Percentiles rank a stretch among this genome's conserved stretches.
phyloP scores from a whole-genome alignment of 2,329 filamentous ascomycete genomes.

The Cladophialophora carrionii region DNA sequence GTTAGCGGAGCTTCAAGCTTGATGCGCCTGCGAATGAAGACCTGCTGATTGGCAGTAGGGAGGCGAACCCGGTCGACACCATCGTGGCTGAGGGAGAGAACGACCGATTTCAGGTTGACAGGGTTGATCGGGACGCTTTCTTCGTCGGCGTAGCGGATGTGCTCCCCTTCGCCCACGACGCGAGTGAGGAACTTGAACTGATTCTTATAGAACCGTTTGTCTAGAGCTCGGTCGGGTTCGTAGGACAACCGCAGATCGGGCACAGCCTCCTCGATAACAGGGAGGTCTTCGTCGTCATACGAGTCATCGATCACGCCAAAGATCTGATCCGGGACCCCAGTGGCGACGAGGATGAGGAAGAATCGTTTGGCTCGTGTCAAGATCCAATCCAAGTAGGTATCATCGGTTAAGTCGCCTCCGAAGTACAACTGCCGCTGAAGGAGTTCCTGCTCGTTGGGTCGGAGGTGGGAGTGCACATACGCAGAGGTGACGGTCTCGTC shows the following conservation, averaged over 20 bases:
- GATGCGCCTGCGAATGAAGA: slow-evolving; percentile 47
- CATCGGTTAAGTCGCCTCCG: slow-evolving; percentile 52
- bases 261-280: slow-evolving; percentile 60
- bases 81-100: slow-evolving; percentile 44
- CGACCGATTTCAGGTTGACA: slow-evolving; percentile 52
- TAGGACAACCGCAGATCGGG: slow-evolving; percentile 57
- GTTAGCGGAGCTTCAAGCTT: slow-evolving; percentile 46
- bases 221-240: slow-evolving; percentile 55
- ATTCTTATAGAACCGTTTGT: slow-evolving; percentile 61
- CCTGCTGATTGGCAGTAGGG: slow-evolving; percentile 37
- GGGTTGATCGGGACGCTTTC: slow-evolving; percentile 64
- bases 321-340: slow-evolving; percentile 66
- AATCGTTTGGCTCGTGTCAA: slow-evolving; percentile 60
- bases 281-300: slow-evolving; percentile 65
- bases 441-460: slow-evolving; percentile 42
- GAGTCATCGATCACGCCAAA: slow-evolving; percentile 64
- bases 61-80: slow-evolving; percentile 49
- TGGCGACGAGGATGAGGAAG: slow-evolving; percentile 62
- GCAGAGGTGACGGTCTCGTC: slow-evolving; percentile 48
- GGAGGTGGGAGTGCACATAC: slow-evolving; percentile 45
- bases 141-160: slow-evolving; percentile 62
- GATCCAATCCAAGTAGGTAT: slow-evolving; percentile 66
- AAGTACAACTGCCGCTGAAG: slow-evolving; percentile 45
- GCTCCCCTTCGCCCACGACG: slow-evolving; percentile 58
- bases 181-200: slow-evolving; percentile 64